Evolutionary conservation across 2,329 filamentous ascomycete genomes (phyloP).

Genomic region (Didymella sp.): DNA sequence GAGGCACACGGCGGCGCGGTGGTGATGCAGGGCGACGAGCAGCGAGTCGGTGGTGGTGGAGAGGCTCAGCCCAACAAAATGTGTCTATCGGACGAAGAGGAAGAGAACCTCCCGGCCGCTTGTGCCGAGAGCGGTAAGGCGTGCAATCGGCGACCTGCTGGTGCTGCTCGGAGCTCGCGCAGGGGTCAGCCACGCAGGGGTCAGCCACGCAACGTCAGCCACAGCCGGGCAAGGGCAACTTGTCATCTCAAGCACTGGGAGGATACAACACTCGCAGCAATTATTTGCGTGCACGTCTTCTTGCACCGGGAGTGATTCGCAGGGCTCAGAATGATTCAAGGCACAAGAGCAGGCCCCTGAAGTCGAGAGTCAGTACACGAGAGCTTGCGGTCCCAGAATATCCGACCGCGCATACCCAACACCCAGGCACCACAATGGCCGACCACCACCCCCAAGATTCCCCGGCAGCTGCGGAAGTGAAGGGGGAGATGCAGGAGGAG

Average conservation of each 20-base stretch:
- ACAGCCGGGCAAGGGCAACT: slow-evolving; percentile 12
- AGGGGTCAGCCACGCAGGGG: slow-evolving; percentile 22
- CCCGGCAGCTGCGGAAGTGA: not conserved
- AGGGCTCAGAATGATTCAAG: not conserved
- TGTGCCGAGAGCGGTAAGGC: slow-evolving; percentile 26
- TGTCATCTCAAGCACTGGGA: slow-evolving; percentile 5
- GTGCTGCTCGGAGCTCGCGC: not conserved
- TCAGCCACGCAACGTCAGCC: slow-evolving; percentile 20
- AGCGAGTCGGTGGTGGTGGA: slow-evolving; percentile 21
- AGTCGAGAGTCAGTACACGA: not conserved
- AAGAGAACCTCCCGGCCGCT: not conserved
- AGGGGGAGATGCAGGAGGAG: not conserved
- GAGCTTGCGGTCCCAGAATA: not conserved
- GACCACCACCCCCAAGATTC: slow-evolving; percentile 32
- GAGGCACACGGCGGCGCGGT: slow-evolving; percentile 14
- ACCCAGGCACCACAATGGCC: slow-evolving; percentile 41
- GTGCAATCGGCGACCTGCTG: not conserved
- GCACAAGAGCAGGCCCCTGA: not conserved
- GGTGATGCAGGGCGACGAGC: slow-evolving; percentile 19
- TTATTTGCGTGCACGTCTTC: not conserved
- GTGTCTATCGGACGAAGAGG: slow-evolving; percentile 18
- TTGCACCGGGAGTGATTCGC: not conserved
- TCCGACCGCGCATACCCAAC: not conserved
- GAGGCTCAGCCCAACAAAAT: slow-evolving; percentile 44
- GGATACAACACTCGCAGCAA: not conserved